Base-by-base conservation (phyloP, 2,329 filamentous ascomycete genomes). In the Ceratocystis lukuohia region DNA sequence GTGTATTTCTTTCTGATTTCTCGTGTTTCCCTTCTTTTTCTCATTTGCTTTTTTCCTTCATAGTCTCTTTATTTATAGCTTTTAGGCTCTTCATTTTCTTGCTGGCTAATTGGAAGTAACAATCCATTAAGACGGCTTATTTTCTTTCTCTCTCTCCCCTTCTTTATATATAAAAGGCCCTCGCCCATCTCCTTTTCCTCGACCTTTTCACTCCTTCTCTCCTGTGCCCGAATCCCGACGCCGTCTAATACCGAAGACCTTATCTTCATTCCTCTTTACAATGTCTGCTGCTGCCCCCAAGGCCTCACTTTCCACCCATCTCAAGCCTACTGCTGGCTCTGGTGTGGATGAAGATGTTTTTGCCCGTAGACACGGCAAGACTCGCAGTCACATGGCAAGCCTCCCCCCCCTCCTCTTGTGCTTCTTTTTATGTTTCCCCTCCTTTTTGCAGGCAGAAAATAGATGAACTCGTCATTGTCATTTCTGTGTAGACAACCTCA, bases 371-470 rank as follows among this genome's bases (percentile, higher is more conserved):
- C 88, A 92, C 77, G 88, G 88, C 79, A 92, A 92, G 84, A 88
- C 88, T 71, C 87, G 88, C 76, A 91, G 88, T 69, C 88, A 92
- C 78, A 89, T 92, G 85, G 88, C 88, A 78, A 84, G 88, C 86
- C 67, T 48, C 45, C 63, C 45, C 22, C 22, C 57, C 61, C 20
- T 37, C 30, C 53, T 59, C 15, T 33, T 20, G 22, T 25, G 56
- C 15, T 33, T 30, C 53, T 33, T 25, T 56, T 56, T 10, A 17
- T 56, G 22, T 15, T 28, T 25, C 28, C 15, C 15, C 56, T 20
- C 48, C 48, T 25, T 10, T 1, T 41, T 41, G 8, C 37, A 41
- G 37, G 37, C 37, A 41, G 37, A 12, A 41, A 41, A 41, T 1
- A 41, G 37, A 2, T 8, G 12, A 41, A 41, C 37, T 41, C 5